Evolutionary conservation across 441 rosid species (phyloP).

Genomic region (Jatropha multifida): DNA sequence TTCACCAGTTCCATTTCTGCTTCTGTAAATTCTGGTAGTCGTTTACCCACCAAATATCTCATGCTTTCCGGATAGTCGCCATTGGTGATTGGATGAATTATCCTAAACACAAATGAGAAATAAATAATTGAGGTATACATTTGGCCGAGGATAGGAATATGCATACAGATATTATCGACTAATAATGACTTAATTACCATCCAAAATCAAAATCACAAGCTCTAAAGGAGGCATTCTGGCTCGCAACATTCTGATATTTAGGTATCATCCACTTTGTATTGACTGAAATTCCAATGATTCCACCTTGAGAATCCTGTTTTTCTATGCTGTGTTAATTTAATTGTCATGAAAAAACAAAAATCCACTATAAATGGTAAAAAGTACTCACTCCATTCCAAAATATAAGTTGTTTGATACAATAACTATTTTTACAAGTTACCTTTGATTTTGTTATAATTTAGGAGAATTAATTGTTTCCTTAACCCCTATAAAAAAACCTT

Average conservation of each 20-base stretch:
- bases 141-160: too few relatives aligned
- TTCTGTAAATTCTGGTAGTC: constrained; percentile 36
- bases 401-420: too few relatives aligned
- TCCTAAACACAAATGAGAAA: constrained; percentile 20
- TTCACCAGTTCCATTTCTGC: constrained; percentile 26
- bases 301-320: constrained; percentile 22
- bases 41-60: constrained; percentile 31
- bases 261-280: constrained; percentile 16
- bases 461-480: too few relatives aligned
- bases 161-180: too few relatives aligned
- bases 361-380: too few relatives aligned
- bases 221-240: constrained; percentile 19
- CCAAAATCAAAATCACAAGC: constrained; percentile 22
- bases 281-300: constrained; percentile 24
- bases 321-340: too few relatives aligned
- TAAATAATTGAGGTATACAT: too few relatives aligned
- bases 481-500: too few relatives aligned
- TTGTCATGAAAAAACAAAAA: too few relatives aligned
- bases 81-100: constrained; percentile 33
- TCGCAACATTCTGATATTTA: neutral
- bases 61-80: constrained; percentile 43
- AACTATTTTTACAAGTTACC: too few relatives aligned
- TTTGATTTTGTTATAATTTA: too few relatives aligned
- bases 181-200: constrained; percentile 15
- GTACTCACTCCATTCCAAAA: too few relatives aligned